Percentiles rank a stretch among this genome's conserved stretches.
These are phyloP conservation scores for Mycena haematopus DNA, from an alignment of 768 basidiomycete species.

Conservation along the genomic window DNA sequence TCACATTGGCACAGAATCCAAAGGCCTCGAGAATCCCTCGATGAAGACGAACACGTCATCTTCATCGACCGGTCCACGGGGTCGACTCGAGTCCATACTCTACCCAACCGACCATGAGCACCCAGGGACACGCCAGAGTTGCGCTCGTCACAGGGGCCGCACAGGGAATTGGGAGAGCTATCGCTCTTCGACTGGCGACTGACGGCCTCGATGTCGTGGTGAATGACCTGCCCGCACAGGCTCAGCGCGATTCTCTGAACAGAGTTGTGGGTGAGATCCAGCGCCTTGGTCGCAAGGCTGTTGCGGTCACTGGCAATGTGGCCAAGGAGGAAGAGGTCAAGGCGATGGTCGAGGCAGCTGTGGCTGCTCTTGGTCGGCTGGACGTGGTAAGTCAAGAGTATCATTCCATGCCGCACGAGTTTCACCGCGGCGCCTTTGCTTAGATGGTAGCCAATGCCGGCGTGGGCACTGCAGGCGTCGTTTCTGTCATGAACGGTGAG, in stretches of 20 bases:
- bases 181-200: constrained; percentile 39
- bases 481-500: constrained; percentile 31
- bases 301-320: constrained; percentile 36
- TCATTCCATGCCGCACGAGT: background rate
- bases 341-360: constrained; percentile 34
- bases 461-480: constrained; percentile 9
- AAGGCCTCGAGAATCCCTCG: no score
- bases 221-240: constrained; percentile 35
- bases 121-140: constrained; percentile 15
- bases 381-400: constrained; percentile 34
- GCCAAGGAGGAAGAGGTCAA: constrained; percentile 37
- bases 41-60: no score
- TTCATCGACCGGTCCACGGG: background rate
- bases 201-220: constrained; percentile 42
- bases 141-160: constrained; percentile 43
- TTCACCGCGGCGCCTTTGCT: background rate
- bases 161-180: constrained; percentile 41
- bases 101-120: constrained; percentile 2
- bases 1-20: no score
- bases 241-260: constrained; percentile 29
- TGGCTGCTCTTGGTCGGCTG: constrained; percentile 32
- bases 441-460: constrained; percentile 48
- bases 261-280: constrained; percentile 36
- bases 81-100: background rate
- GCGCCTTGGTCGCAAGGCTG: constrained; percentile 27